Base-by-base conservation (phyloP, 192 early-diverging fungal genomes). In the Backusella psychrophila region DNA sequence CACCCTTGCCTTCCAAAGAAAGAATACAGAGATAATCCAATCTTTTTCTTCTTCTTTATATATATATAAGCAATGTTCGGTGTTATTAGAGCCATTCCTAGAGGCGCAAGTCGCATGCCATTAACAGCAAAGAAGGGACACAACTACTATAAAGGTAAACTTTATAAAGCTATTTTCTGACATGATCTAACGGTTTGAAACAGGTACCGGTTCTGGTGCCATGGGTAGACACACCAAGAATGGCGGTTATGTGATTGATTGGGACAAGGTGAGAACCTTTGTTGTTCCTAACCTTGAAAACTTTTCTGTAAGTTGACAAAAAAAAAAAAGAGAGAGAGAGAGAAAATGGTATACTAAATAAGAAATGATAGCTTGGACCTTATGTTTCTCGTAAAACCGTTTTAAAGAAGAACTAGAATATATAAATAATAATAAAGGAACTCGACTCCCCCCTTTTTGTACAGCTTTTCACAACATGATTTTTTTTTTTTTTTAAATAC, bases 181-280 rank as follows among this genome's bases (percentile, higher is more conserved):
- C 46, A 7, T 49, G 42, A 44, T 44, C 12, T 44, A 44, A 44
- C 9, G 14, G 2, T 19, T 19, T 49, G 19, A 19, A 19, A 36
- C 53, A 89, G 88, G 88, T 80, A 90, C 89, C 46, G 85, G 89
- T 33, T 81, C 85, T 36, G 89, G 89, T 80, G 81, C 89, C 36
- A 90, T 89, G 89, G 89, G 89, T 83, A 78, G 84, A 44, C 89
- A 90, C 34, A 90, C 87, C 35, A 90, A 85, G 77, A 80, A 81
- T 23, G 90, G 90, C 75, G 87, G 90, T 31, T 91, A 91, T 75
- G 66, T 80, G 38, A 79, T 91, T 59, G 89, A 91, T 59, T 87
- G 82, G 82, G 78, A 81, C 38, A 89, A 86, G 65, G 90, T 91
- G 39, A 85, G 90, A 71, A 84, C 86, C 2, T 91, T 88, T 74